phyloP scores from a whole-genome alignment of 2,329 filamentous ascomycete species.

The Macrophomina phaseolina region DNA sequence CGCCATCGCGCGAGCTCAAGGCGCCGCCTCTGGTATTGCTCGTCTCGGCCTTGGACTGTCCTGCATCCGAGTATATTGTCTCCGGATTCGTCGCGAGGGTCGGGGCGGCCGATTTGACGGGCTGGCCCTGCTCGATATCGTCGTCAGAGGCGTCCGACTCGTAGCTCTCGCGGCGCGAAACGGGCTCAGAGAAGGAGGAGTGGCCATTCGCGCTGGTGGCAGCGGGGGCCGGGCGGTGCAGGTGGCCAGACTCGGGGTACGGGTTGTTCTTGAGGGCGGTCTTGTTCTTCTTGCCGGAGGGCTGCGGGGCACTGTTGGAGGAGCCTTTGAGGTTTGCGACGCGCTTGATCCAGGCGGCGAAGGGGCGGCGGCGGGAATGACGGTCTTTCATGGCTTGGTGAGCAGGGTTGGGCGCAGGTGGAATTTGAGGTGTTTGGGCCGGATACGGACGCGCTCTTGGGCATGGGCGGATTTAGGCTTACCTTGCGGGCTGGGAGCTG shows the following conservation, averaged over 20 bases:
- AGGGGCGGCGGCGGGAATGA: slow-evolving; percentile 78
- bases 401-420: slow-evolving; percentile 14
- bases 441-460: slow-evolving; percentile 21
- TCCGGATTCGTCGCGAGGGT: slow-evolving; percentile 86
- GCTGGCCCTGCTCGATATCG: slow-evolving; percentile 52
- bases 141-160: slow-evolving; percentile 62
- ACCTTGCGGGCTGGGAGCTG: slow-evolving; percentile 52
- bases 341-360: slow-evolving; percentile 93
- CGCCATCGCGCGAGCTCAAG: slow-evolving; percentile 62
- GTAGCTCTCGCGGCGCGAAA: slow-evolving; percentile 53
- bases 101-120: slow-evolving; percentile 74
- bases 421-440: slow-evolving; percentile 22
- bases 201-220: slow-evolving; percentile 52
- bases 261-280: slow-evolving; percentile 78
- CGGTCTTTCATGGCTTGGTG: slow-evolving; percentile 61
- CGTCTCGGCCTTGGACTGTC: slow-evolving; percentile 82
- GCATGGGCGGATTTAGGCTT: slow-evolving; percentile 35
- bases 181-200: slow-evolving; percentile 58
- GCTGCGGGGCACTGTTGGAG: slow-evolving; percentile 60
- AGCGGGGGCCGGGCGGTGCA: slow-evolving; percentile 60
- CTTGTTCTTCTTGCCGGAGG: slow-evolving; percentile 48
- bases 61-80: slow-evolving; percentile 73
- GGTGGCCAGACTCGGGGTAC: slow-evolving; percentile 80
- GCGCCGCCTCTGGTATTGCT: slow-evolving; percentile 68
- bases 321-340: slow-evolving; percentile 86